Evolutionary conservation across 257 asterid species (phyloP), one percentile per base, ranked within the genome.

Genomic region (Penstemon davidsonii): DNA sequence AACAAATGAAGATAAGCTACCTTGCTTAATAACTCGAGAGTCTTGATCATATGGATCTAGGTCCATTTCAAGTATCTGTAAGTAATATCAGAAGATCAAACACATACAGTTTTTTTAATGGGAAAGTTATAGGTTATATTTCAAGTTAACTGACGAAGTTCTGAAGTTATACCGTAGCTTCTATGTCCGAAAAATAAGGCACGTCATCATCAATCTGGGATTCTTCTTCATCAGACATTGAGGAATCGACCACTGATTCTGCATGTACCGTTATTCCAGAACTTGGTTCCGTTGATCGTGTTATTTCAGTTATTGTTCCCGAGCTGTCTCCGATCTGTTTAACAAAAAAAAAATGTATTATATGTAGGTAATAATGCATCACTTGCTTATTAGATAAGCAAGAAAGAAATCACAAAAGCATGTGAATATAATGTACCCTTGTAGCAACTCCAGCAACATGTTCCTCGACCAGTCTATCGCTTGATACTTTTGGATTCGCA

Each of bases 31-130:
- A 56, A 71, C 59, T 61, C 67, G 69, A 50, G 78, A 70, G 73
- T 84, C 96, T 76, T 81, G 88, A 74, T 91, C 88, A 62, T 72
- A 72, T 61, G 96, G 96, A 74, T 84, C 93, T 60, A 94, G 86
- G 86, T 91, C 99, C 97, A 88, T 86, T 56, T 88, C 96, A 67
- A 91, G 91, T 82, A 94, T 82, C 99, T 94, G 96, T 64, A 80
- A 78, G 62, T 13, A 57, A 64, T 53, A 55, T 61, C 52, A 66
- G 65, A 59, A 47, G 55, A 75, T 42, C 73, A 79, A 62, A 71
- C 61, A 33, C 41, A 55, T 39, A 37, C 52, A 55, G 9, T 38
- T 57, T 2, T 60, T 51, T 60, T 18, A 10, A 8, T 50, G 53
- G 18, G 5, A 42, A 62, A 6, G 11, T 39, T 54, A 64, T 37